A percentile compares a stretch with the other conserved stretches of the same genome.
phyloP scores from a whole-genome alignment of 108 stramenopile species.

The Phaeodactylum tricornutum region DNA sequence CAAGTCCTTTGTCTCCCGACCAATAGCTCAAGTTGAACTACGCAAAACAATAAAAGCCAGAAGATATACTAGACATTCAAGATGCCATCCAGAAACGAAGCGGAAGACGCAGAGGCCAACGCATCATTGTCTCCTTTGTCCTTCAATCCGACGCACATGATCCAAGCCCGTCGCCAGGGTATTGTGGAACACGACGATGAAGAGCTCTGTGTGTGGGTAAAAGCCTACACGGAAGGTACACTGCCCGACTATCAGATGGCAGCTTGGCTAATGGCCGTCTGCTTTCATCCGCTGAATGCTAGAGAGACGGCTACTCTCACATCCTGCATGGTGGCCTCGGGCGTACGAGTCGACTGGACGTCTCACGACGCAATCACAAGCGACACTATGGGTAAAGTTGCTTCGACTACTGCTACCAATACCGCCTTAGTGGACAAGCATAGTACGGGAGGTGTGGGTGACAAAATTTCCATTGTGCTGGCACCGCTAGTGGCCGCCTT shows the following conservation, averaged over 20 bases:
- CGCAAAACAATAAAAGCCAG: too few relatives aligned
- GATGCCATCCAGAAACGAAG: too few relatives aligned
- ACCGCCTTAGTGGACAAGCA: slow-evolving; percentile 61
- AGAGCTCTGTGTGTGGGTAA: background rate
- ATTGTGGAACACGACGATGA: background rate
- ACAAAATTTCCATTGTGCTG: slow-evolving; percentile 65
- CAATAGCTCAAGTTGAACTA: too few relatives aligned
- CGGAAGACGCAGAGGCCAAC: too few relatives aligned
- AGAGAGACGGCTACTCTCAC: slow-evolving; percentile 67
- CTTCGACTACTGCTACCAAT: background rate
- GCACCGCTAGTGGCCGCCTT: slow-evolving; percentile 67
- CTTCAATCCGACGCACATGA: slow-evolving; percentile 2
- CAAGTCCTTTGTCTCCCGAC: too few relatives aligned
- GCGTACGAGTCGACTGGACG: slow-evolving; percentile 47
- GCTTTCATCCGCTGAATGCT: slow-evolving; percentile 52
- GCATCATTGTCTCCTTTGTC: too few relatives aligned
- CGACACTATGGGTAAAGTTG: background rate
- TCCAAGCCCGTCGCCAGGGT: background rate
- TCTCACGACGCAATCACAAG: background rate
- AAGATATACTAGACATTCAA: too few relatives aligned
- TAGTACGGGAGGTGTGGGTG: slow-evolving; percentile 76
- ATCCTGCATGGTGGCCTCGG: slow-evolving; percentile 55
- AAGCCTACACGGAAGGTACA: slow-evolving; percentile 12
- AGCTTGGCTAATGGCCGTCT: slow-evolving; percentile 84
- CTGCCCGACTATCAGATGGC: slow-evolving; percentile 84